These are phyloP conservation scores for Cladosporium sphaerospermum DNA, from an alignment of 2,329 filamentous ascomycete species.

Conservation along the genomic window DNA sequence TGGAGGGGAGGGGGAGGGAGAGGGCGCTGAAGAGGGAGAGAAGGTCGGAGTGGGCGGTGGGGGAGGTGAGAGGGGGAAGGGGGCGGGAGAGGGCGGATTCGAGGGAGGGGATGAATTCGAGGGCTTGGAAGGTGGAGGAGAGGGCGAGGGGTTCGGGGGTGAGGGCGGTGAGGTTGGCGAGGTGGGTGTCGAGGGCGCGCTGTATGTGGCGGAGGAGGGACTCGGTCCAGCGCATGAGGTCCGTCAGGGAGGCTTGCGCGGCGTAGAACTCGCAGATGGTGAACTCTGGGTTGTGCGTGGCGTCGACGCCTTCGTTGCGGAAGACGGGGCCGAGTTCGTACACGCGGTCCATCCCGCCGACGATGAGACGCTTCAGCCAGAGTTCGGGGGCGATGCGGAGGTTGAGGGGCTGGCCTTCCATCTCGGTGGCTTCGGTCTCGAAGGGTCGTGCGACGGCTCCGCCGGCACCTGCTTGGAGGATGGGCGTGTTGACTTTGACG, in stretches of 20 bases:
- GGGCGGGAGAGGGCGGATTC: conserved; percentile 59
- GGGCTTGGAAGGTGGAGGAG: neutral
- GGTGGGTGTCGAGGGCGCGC: conserved; percentile 45
- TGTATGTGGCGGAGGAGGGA: conserved; percentile 47
- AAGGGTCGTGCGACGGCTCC: conserved; percentile 86
- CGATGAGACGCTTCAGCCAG: conserved; percentile 85
- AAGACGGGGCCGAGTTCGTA: conserved; percentile 93
- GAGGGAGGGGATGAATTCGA: conserved; percentile 73
- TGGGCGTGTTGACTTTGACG: conserved; percentile 84
- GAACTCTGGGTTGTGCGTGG: conserved; percentile 94
- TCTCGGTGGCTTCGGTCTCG: conserved; percentile 69
- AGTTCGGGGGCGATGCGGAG: conserved; percentile 89
- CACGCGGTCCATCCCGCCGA: conserved; percentile 80
- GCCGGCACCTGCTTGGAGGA: conserved; percentile 74
- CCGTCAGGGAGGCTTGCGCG: conserved; percentile 69
- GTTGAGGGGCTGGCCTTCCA: conserved; percentile 63
- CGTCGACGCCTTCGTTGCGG: conserved; percentile 81
- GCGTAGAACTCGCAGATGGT: conserved; percentile 97
- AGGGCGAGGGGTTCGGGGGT: neutral
- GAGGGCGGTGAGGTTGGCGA: neutral
- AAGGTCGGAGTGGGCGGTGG: conserved; percentile 53
- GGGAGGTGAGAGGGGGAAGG: conserved; percentile 46
- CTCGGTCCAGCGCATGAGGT: conserved; percentile 72
- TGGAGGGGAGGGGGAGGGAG: conserved; percentile 43
- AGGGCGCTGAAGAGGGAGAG: conserved; percentile 49